phyloP scores from a whole-genome alignment of 805 yeast genomes.

The Cyberlindnera meyerae region DNA sequence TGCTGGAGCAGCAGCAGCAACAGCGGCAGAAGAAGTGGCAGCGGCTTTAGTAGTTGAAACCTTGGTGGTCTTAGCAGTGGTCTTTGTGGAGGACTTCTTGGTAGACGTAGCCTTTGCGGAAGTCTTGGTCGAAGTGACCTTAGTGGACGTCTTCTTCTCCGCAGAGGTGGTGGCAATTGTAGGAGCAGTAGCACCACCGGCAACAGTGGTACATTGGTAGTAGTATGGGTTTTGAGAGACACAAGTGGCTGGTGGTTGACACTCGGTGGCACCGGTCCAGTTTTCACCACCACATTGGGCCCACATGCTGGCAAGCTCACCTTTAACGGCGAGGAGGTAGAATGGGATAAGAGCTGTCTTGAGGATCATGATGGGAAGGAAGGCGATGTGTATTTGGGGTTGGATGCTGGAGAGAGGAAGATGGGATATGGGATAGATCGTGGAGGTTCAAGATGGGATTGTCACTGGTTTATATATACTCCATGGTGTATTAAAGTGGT shows the following conservation, averaged over 20 bases:
- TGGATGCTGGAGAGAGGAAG: too few relatives aligned
- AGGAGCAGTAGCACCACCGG: conserved; percentile 1
- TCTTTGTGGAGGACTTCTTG: neutral
- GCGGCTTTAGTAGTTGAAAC: too few relatives aligned
- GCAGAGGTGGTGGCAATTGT: neutral
- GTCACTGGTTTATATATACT: too few relatives aligned
- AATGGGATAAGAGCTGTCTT: conserved; percentile 1
- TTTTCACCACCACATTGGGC: conserved; percentile 12
- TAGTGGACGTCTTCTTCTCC: too few relatives aligned
- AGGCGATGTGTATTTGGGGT: too few relatives aligned
- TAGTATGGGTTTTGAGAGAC: conserved; percentile 21
- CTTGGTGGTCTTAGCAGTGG: neutral
- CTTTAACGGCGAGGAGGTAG: conserved; percentile 2
- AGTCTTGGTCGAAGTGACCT: neutral
- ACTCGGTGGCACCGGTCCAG: conserved; percentile 12
- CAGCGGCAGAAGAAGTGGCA: too few relatives aligned
- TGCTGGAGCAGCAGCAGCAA: too few relatives aligned
- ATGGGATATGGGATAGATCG: too few relatives aligned
- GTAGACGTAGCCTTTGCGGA: neutral
- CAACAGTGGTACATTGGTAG: too few relatives aligned
- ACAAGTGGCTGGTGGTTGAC: conserved; percentile 24
- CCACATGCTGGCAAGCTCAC: conserved; percentile 6
- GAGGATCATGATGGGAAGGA: neutral
- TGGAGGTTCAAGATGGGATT: too few relatives aligned
- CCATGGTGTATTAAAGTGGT: too few relatives aligned